These are phyloP conservation scores for Hanseniaspora clermontiae DNA, from an alignment of 805 yeast species.

Conservation along the genomic window DNA sequence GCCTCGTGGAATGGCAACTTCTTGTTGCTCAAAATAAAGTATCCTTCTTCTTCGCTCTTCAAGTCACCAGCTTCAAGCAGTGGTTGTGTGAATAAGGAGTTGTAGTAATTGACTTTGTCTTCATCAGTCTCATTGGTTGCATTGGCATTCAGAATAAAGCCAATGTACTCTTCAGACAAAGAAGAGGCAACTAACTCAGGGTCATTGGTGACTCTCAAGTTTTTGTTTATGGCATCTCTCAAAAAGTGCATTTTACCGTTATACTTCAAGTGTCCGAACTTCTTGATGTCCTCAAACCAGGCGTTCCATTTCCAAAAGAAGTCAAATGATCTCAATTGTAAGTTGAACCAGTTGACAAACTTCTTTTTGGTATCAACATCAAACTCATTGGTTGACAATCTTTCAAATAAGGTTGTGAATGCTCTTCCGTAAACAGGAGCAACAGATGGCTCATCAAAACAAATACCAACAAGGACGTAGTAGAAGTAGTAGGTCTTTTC, in stretches of 20 bases:
- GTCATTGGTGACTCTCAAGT: constrained; percentile 67
- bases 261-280: constrained; percentile 31
- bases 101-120: constrained; percentile 30
- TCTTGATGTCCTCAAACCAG: constrained; percentile 54
- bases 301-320: constrained; percentile 98
- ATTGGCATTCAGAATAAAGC: constrained; percentile 25
- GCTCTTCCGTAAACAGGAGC: constrained; percentile 95
- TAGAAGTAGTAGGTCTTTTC: constrained; percentile 52
- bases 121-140: constrained; percentile 29
- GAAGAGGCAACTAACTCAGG: constrained; percentile 53
- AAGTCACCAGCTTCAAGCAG: constrained; percentile 2
- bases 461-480: constrained; percentile 73
- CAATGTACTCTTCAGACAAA: constrained; percentile 42
- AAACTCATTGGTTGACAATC: constrained; percentile 38
- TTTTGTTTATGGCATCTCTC: constrained; percentile 68
- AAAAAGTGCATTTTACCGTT: constrained; percentile 69
- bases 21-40: constrained; percentile 30
- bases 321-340: constrained; percentile 84
- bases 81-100: constrained; percentile 20
- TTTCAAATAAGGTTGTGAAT: constrained; percentile 63
- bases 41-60: constrained; percentile 18
- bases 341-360: constrained; percentile 80
- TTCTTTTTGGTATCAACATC: constrained; percentile 67
- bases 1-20: constrained; percentile 28
- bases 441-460: constrained; percentile 69